These are phyloP conservation scores for Penicillium sp. DNA, from an alignment of 2,329 filamentous ascomycete genomes.

Conservation along the genomic window DNA sequence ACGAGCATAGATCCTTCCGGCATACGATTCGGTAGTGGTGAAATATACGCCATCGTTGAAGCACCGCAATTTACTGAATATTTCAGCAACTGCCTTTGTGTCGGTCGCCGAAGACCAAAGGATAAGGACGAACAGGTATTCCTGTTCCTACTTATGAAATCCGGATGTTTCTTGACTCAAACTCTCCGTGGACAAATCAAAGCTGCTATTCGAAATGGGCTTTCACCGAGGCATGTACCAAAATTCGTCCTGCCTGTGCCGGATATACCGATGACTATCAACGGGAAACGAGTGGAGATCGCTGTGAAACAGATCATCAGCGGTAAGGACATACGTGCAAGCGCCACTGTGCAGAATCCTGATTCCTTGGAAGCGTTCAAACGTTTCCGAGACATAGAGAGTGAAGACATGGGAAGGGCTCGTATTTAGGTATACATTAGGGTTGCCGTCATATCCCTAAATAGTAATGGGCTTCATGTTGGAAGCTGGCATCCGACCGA, in stretches of 20 bases:
- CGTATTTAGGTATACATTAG: neutral
- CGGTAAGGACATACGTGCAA: neutral
- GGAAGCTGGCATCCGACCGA: no score
- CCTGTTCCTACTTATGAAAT: neutral
- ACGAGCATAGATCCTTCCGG: neutral
- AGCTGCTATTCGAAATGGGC: neutral
- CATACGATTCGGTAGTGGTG: neutral
- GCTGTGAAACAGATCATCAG: neutral
- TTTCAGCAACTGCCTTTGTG: conserved; percentile 1
- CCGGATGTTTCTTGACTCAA: neutral
- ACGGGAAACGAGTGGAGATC: neutral
- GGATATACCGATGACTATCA: neutral
- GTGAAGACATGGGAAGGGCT: neutral
- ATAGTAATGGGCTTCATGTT: no score
- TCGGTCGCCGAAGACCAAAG: neutral
- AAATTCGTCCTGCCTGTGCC: neutral
- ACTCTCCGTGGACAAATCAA: neutral
- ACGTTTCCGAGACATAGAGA: neutral
- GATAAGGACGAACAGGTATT: neutral
- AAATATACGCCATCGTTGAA: neutral
- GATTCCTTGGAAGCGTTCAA: neutral
- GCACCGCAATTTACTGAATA: neutral
- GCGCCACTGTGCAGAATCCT: neutral
- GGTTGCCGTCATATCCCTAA: no score
- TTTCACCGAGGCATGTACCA: neutral